Conservation (phyloP, 805 yeast genomes). For the Starmerella asiatica region DNA sequence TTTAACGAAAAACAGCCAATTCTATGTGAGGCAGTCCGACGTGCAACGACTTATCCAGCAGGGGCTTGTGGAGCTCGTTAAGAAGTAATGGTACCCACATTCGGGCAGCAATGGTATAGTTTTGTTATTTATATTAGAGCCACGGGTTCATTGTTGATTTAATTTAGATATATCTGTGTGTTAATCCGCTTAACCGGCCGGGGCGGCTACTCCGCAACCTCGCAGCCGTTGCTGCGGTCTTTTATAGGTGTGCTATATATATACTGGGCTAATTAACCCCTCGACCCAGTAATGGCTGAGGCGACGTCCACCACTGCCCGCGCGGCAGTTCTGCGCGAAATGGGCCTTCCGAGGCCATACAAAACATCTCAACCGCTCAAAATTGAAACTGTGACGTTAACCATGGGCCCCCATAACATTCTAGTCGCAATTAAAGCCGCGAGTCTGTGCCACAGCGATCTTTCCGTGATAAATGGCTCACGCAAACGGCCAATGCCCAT, state of each 20-base stretch:
- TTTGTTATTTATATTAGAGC: too few relatives aligned
- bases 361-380: constrained; percentile 39
- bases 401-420: constrained; percentile 91
- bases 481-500: constrained; percentile 96
- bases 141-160: too few relatives aligned
- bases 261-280: too few relatives aligned
- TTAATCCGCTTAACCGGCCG: too few relatives aligned
- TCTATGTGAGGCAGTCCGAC: constrained; percentile 84
- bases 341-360: constrained; percentile 16
- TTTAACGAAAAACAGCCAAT: constrained; percentile 83
- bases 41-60: constrained; percentile 90
- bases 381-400: constrained; percentile 77
- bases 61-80: constrained; percentile 72
- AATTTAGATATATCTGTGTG: too few relatives aligned
- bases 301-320: background rate
- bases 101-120: too few relatives aligned
- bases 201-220: too few relatives aligned
- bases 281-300: background rate
- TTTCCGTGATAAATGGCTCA: constrained; percentile 82
- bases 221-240: too few relatives aligned
- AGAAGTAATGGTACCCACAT: too few relatives aligned
- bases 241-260: too few relatives aligned
- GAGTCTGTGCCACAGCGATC: constrained; percentile 98
- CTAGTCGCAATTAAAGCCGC: constrained; percentile 76
- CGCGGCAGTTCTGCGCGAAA: constrained; percentile 15